A percentile compares a stretch with the other conserved stretches of the same genome.
phyloP scores from a whole-genome alignment of 495 filamentous ascomycete species.

The Xylaria nigripes region DNA sequence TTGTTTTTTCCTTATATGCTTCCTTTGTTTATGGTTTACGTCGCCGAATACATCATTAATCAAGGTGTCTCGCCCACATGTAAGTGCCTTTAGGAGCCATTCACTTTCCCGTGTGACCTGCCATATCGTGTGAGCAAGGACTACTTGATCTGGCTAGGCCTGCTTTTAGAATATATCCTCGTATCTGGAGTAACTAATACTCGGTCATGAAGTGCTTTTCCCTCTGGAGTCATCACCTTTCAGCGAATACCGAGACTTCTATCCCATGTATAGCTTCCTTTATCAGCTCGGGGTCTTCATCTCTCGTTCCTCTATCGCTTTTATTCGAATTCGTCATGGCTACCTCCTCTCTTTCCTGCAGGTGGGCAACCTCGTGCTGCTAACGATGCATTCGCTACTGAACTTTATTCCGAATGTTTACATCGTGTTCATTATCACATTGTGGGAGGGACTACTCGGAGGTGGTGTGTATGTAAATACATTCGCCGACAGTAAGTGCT shows the following conservation, averaged over 20 bases:
- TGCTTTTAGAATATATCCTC: neutral
- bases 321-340: conserved; percentile 69
- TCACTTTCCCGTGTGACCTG: neutral
- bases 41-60: conserved; percentile 95
- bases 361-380: conserved; percentile 61
- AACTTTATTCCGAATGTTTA: conserved; percentile 77
- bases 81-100: neutral
- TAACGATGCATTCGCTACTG: conserved; percentile 68
- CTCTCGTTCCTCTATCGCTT: conserved; percentile 81
- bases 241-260: conserved; percentile 72
- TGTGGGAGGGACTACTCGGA: conserved; percentile 91
- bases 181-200: neutral
- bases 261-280: conserved; percentile 79
- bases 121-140: neutral
- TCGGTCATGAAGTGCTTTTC: conserved; percentile 65
- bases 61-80: conserved; percentile 78
- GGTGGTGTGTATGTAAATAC: conserved; percentile 92
- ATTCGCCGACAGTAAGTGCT: conserved; percentile 57
- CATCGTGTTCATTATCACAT: conserved; percentile 72
- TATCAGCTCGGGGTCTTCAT: conserved; percentile 94
- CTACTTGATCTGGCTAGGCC: neutral
- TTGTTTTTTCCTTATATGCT: conserved; percentile 64
- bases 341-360: conserved; percentile 84
- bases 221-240: conserved; percentile 70
- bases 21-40: conserved; percentile 82